A percentile compares a stretch with the other conserved stretches of the same genome.
Evolutionary conservation across 2,329 filamentous ascomycete genomes (phyloP).

Genomic region (Seiridium unicorne): DNA sequence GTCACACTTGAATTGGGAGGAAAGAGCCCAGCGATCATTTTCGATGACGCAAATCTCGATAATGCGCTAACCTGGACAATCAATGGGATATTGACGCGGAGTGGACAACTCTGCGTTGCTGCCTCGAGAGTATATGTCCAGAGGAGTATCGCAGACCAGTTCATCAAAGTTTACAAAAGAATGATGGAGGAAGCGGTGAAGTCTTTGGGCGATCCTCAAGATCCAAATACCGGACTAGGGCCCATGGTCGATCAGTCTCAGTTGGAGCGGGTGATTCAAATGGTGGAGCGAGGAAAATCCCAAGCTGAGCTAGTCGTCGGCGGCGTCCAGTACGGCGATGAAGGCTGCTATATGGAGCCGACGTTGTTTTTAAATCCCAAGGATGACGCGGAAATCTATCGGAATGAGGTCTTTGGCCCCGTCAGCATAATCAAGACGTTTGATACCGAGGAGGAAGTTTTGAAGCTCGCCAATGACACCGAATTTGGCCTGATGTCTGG

Average conservation of each 20-base stretch:
- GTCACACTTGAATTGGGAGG: conserved; percentile 73
- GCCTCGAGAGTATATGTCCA: conserved; percentile 71
- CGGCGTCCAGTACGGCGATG: background rate
- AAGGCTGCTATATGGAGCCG: conserved; percentile 43
- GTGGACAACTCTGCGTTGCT: conserved; percentile 74
- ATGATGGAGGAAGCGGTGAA: conserved; percentile 57
- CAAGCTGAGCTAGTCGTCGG: background rate
- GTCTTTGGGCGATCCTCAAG: conserved; percentile 60
- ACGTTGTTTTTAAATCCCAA: conserved; percentile 43
- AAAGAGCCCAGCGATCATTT: conserved; percentile 64
- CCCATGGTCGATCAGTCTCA: conserved; percentile 49
- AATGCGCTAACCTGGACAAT: conserved; percentile 46
- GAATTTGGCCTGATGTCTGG: conserved; percentile 42
- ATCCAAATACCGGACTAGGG: conserved; percentile 57
- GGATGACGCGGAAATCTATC: conserved; percentile 43
- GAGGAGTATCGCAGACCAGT: conserved; percentile 53
- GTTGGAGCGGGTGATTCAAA: conserved; percentile 38
- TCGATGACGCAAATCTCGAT: conserved; percentile 64
- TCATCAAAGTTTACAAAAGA: conserved; percentile 57
- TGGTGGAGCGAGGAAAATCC: background rate
- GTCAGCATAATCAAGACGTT: conserved; percentile 55
- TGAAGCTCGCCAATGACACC: conserved; percentile 54
- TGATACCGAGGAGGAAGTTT: conserved; percentile 54
- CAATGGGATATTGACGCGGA: conserved; percentile 62
- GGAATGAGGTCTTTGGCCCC: conserved; percentile 57